Base-by-base conservation (phyloP, 1,284 basidiomycete species). In the Ustilago bromivora region DNA sequence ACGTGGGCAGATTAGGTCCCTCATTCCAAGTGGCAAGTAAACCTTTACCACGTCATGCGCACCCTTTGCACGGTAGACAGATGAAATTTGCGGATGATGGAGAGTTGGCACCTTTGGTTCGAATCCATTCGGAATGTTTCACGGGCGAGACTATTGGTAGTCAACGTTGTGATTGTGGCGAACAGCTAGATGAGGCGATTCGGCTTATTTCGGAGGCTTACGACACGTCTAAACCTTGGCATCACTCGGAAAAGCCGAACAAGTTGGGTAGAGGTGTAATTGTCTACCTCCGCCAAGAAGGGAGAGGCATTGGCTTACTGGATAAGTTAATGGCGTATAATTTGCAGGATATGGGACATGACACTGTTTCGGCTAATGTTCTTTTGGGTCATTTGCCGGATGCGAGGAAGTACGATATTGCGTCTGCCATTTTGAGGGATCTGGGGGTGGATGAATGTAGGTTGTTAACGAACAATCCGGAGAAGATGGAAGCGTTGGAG, bases 321-420 rank as follows among this genome's bases (percentile, higher is more conserved):
- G 95, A 95, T 71, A 99, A 99, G 87, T 93, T 99, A 68, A 91
- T 94, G 57, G 97, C 97, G 12, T 99, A 99, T 89, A 99, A 99
- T 85, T 89, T 99, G 35, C 97, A 99, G 86, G 97, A 99, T 86
- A 89, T 99, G 63, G 97, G 97, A 0, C 94, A 98, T 85, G 97
- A 99, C 88, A 99, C 97, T 3, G 97, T 99, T 78, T 92, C 93
- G 9, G 97, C 97, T 51, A 99, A 99, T 87, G 88, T 99, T 51
- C 90, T 98, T 89, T 91, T 99, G 31, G 97, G 97, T 2, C 94
- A 98, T 86, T 90, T 92, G 66, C 96, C 97, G 5, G 97, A 99
- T 87, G 94, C 97, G 87, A 90, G 97, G 40, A 92, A 92, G 53
- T 99, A 99, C 87, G 94, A 93, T 78, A 90, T 99, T 65, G 96